These are phyloP conservation scores for Crithidia mellificae DNA, from an alignment of 208 protist species.

Conservation along the genomic window DNA sequence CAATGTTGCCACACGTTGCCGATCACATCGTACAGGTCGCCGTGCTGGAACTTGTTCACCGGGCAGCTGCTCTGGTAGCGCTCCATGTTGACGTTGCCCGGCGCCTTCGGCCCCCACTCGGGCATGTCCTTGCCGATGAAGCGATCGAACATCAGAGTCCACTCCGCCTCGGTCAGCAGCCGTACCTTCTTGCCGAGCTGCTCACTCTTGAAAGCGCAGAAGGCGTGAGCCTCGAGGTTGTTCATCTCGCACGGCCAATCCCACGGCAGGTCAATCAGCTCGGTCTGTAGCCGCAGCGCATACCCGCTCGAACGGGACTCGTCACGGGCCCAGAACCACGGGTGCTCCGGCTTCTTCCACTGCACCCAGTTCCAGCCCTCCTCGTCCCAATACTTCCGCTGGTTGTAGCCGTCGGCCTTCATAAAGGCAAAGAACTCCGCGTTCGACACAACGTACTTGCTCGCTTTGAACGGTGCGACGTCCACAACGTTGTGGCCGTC, in stretches of 20 bases:
- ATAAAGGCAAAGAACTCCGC: conserved; percentile 94
- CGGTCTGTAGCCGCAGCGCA: conserved; percentile 88
- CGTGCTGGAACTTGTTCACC: conserved; percentile 83
- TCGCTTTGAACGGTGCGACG: conserved; percentile 92
- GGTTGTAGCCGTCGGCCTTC: conserved; percentile 90
- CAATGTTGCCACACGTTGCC: conserved; percentile 97
- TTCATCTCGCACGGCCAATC: conserved; percentile 96
- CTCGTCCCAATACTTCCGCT: conserved; percentile 92
- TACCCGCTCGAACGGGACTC: conserved; percentile 74
- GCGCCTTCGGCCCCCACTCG: conserved; percentile 62
- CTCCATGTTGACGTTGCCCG: conserved; percentile 90
- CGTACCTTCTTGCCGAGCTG: conserved; percentile 74
- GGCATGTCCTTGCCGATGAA: conserved; percentile 81
- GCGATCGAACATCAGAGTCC: conserved; percentile 83
- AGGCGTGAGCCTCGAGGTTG: conserved; percentile 95
- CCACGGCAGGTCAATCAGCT: conserved; percentile 94
- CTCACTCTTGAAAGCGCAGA: conserved; percentile 93
- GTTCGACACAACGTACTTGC: conserved; percentile 96
- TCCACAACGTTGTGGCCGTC: conserved; percentile 67
- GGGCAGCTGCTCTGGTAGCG: conserved; percentile 82
- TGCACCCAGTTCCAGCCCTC: conserved; percentile 96
- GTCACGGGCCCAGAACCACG: conserved; percentile 94
- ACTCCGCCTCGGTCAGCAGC: conserved; percentile 91
- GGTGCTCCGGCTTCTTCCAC: conserved; percentile 89
- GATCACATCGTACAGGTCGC: conserved; percentile 90